phyloP scores from a whole-genome alignment of 2,329 filamentous ascomycete genomes.

The Neonectria sp. region DNA sequence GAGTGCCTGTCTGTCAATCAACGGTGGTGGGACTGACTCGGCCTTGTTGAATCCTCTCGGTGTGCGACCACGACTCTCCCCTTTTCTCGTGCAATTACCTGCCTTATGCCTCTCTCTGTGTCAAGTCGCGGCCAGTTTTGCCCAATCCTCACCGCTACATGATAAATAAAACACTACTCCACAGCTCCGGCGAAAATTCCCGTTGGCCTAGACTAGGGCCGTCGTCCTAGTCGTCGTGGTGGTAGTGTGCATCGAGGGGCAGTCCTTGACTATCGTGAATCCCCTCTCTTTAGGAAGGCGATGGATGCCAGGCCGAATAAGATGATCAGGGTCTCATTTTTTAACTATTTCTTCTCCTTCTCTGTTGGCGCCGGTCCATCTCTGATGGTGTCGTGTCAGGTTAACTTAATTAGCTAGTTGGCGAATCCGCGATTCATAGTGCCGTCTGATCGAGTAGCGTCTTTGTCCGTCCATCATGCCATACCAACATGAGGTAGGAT shows the following conservation, averaged over 20 bases:
- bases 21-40: neutral
- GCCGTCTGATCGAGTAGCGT: conserved; percentile 16
- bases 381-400: neutral
- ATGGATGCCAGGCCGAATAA: neutral
- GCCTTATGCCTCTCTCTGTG: too few species aligned
- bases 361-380: neutral
- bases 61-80: neutral
- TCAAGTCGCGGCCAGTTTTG: neutral
- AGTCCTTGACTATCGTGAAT: neutral
- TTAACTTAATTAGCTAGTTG: conserved; percentile 4
- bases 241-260: neutral
- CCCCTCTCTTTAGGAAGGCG: neutral
- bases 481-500: conserved; percentile 13
- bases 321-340: neutral
- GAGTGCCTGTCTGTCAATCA: neutral
- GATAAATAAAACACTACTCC: neutral
- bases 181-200: neutral
- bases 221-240: neutral
- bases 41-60: neutral
- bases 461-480: conserved; percentile 2
- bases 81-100: too few species aligned
- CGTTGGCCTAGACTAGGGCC: neutral
- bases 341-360: neutral
- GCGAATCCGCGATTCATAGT: conserved; percentile 6
- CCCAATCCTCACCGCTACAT: conserved; percentile 4